Conservation (phyloP, 305 asterid genomes). For the Fraxinus xanthoxyloides region DNA sequence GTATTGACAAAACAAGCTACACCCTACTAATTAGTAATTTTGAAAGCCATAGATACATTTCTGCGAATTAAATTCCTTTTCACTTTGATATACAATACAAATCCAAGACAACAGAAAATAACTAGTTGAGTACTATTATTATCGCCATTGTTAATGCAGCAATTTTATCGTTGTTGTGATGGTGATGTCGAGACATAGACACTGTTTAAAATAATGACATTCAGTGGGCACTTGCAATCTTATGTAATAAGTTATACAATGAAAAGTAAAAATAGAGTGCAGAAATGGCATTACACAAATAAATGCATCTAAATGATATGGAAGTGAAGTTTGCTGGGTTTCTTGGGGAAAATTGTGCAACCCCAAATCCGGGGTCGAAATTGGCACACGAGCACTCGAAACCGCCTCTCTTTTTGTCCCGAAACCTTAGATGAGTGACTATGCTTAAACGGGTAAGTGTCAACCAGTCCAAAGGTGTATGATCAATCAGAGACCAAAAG, state of each 20-base stretch:
- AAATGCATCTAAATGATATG: slow-evolving; percentile 19
- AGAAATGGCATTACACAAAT: background rate
- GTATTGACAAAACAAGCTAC: slow-evolving; percentile 24
- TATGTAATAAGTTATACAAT: background rate
- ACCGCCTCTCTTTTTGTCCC: too few relatives aligned
- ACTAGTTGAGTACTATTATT: background rate
- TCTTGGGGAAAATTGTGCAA: too few relatives aligned
- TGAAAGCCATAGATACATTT: background rate
- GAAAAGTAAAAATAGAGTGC: background rate
- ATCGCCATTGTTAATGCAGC: background rate
- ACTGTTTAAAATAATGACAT: background rate
- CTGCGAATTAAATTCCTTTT: background rate
- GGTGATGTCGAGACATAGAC: background rate
- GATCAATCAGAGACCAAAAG: background rate
- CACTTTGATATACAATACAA: background rate
- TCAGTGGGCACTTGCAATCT: background rate
- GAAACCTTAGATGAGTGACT: too few relatives aligned
- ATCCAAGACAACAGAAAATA: background rate
- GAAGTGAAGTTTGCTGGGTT: background rate
- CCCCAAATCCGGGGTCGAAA: too few relatives aligned
- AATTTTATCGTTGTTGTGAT: background rate
- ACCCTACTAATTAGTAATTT: background rate
- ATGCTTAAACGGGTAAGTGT: too few relatives aligned
- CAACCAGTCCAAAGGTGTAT: too few relatives aligned
- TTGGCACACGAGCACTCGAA: too few relatives aligned